Base-by-base conservation (phyloP, 208 protist genomes). In the Trypanosoma cruzi region DNA sequence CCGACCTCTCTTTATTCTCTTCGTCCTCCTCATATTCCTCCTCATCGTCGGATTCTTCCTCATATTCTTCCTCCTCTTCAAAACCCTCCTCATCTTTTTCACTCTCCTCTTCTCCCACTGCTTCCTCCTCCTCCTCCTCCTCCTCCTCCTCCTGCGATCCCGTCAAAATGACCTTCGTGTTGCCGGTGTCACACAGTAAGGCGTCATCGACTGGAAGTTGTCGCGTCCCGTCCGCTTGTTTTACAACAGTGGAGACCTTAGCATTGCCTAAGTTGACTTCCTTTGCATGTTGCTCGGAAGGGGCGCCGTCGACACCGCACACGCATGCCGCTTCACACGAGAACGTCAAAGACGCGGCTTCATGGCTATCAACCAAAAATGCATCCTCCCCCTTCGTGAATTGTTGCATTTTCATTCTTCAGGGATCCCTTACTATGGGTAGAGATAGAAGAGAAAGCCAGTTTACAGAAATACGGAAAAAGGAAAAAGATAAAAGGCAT, bases 51-150 rank as follows among this genome's bases (percentile, higher is more conserved):
- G 36, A 10, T 40, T 68, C 40, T 16, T 73, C 55, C 22, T 65
- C 69, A 20, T 68, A 42, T 6, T 44, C 46, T 29, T 80, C 67
- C 2, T 72, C 77, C 2, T 32, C 37, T 20, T 71, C n/a, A n/a
- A n/a, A n/a, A n/a, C n/a, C n/a, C n/a, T n/a, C n/a, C n/a, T n/a
- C 66, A 14, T 74, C 68, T 28, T 37, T 37, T 31, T 70, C 67
- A 10, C 58, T 63, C 7, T 64, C 44, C 14, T 32, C 54, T 26
- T 77, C 61, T n/a, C 28, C 10, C 6, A 57, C 55, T 31, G 49
- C 73, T 50, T 75, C 73, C 37, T 59, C 68, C 28, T 70, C 72
- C 34, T 59, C 53, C 26, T 70, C 73, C 54, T 75, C 68, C 37
- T 59, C 63, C 28, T 70, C 67, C 34, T 59, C 40, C 26, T 70